A percentile compares a stretch with the other conserved stretches of the same genome.
Evolutionary conservation across 768 basidiomycete species (phyloP).

Genomic region (Agaricus blazei): DNA sequence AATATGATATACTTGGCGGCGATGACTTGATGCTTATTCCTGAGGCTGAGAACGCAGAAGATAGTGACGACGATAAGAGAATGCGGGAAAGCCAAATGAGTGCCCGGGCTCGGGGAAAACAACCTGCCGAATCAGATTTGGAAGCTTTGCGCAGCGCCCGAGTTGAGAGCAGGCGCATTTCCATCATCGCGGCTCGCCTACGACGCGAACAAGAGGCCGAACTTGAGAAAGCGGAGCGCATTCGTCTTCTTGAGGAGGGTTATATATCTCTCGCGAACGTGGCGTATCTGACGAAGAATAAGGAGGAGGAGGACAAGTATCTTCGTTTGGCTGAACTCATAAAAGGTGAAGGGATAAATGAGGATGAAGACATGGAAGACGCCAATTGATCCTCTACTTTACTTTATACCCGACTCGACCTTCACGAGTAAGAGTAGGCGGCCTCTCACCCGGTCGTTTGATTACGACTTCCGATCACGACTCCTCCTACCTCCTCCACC

Average conservation of each 20-base stretch:
- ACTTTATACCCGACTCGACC: background rate
- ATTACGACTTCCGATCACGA: background rate
- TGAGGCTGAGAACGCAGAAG: conserved; percentile 1
- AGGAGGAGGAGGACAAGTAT: conserved; percentile 4
- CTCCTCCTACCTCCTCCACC: background rate
- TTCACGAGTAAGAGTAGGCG: background rate
- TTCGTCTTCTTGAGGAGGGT: conserved; percentile 3
- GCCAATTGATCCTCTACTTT: background rate
- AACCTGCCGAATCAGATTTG: background rate
- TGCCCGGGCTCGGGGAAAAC: conserved; percentile 7
- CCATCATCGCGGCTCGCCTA: background rate
- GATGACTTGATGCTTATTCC: too few species aligned
- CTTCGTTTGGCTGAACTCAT: conserved; percentile 4
- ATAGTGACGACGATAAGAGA: conserved; percentile 1
- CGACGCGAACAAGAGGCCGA: conserved; percentile 1
- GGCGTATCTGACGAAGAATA: conserved; percentile 4
- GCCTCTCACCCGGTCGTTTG: background rate
- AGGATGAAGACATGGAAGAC: conserved; percentile 7
- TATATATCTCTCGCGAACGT: conserved; percentile 7
- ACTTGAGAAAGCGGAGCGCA: conserved; percentile 1
- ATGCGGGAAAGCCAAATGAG: background rate
- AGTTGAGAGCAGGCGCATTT: background rate
- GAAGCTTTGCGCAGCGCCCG: background rate
- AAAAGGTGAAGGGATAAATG: background rate
- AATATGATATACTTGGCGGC: too few species aligned